Conservation (phyloP, 352 stramenopile species). For the Plasmopara halstedii region DNA sequence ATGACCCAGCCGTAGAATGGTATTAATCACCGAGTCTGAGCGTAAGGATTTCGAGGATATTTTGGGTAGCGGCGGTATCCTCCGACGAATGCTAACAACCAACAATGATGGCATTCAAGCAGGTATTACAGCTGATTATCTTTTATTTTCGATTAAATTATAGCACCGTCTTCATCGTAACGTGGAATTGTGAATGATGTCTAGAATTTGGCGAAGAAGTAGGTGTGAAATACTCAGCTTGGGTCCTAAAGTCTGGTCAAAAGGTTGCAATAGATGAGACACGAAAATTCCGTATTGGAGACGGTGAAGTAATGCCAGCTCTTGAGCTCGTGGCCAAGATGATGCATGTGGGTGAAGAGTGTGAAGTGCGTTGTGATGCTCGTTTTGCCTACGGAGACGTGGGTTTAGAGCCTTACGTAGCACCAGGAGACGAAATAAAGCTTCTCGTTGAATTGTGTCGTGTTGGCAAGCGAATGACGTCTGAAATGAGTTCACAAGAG, state of each 20-base stretch:
- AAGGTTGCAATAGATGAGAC: slow-evolving; percentile 38
- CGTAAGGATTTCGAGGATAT: slow-evolving; percentile 65
- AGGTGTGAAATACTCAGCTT: slow-evolving; percentile 58
- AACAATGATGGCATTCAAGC: slow-evolving; percentile 56
- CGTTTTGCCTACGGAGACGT: slow-evolving; percentile 73
- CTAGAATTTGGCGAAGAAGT: slow-evolving; percentile 80
- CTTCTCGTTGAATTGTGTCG: slow-evolving; percentile 49
- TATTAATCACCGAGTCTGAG: slow-evolving; percentile 33
- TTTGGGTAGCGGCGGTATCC: slow-evolving; percentile 72
- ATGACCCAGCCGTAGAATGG: no score
- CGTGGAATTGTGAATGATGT: slow-evolving; percentile 1
- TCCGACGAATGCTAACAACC: slow-evolving; percentile 48
- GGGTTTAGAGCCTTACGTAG: slow-evolving; percentile 39
- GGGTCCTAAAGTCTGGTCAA: slow-evolving; percentile 35
- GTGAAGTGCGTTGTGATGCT: slow-evolving; percentile 65
- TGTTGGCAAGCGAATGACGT: slow-evolving; percentile 58
- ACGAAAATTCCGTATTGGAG: slow-evolving; percentile 72
- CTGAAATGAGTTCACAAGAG: slow-evolving; percentile 66
- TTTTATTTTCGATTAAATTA: not conserved
- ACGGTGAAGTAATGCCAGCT: slow-evolving; percentile 71
- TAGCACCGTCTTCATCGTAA: not conserved
- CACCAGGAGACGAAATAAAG: slow-evolving; percentile 40
- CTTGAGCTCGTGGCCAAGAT: slow-evolving; percentile 74
- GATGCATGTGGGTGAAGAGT: slow-evolving; percentile 64
- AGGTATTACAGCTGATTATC: slow-evolving; percentile 22